A percentile compares a stretch with the other conserved stretches of the same genome.
These are phyloP conservation scores for Exophiala dermatitidis DNA, from an alignment of 2,329 filamentous ascomycete species.

Conservation along the genomic window DNA sequence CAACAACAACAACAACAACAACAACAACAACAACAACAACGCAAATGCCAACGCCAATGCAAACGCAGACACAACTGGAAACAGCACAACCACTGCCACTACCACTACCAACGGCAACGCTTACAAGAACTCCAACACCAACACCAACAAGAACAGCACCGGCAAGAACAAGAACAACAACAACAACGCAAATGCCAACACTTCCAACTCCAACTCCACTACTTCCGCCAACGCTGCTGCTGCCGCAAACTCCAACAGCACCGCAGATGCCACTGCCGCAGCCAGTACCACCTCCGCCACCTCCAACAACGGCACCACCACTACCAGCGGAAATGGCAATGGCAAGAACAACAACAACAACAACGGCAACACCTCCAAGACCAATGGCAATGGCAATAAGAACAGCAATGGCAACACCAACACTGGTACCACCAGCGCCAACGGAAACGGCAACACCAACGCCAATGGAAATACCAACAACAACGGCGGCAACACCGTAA, in stretches of 20 bases:
- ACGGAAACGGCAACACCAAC: background rate
- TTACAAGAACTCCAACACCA: too few species aligned
- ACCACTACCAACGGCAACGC: too few species aligned
- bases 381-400: background rate
- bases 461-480: background rate
- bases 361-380: background rate
- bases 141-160: too few species aligned
- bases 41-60: too few species aligned
- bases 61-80: too few species aligned
- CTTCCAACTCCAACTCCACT: background rate
- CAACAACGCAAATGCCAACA: background rate
- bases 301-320: background rate
- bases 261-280: background rate
- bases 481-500: background rate
- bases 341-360: slow-evolving; percentile 3
- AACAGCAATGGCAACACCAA: background rate
- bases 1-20: too few species aligned
- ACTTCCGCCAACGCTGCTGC: background rate
- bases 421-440: background rate
- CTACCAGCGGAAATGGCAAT: background rate
- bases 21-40: too few species aligned
- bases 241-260: background rate
- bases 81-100: too few species aligned
- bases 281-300: background rate
- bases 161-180: too few species aligned